Conservation (phyloP, 1,284 basidiomycete genomes). For the Apiotrichum montevideense region DNA sequence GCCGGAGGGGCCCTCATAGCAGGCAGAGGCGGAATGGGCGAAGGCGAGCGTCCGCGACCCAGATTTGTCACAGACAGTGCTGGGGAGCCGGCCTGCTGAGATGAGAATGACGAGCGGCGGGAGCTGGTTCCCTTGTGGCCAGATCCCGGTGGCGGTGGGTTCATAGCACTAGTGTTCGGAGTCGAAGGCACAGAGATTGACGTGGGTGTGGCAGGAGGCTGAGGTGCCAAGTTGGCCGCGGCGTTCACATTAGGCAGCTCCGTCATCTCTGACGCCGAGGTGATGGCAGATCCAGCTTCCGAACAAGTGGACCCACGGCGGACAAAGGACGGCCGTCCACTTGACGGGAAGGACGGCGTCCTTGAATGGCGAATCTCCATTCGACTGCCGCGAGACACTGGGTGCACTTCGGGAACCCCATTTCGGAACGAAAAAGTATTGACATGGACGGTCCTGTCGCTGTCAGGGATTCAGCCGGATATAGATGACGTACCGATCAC, state of each 20-base stretch:
- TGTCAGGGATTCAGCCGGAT: constrained; percentile 11
- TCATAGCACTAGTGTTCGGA: constrained; percentile 38
- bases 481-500: constrained; percentile 58
- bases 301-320: constrained; percentile 67
- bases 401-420: constrained; percentile 73
- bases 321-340: constrained; percentile 53
- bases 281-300: constrained; percentile 61
- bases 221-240: not conserved
- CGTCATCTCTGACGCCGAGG: constrained; percentile 32
- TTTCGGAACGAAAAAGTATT: constrained; percentile 71
- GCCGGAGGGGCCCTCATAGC: constrained; percentile 59
- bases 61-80: constrained; percentile 33
- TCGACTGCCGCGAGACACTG: constrained; percentile 41
- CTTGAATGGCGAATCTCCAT: constrained; percentile 47
- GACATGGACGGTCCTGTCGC: constrained; percentile 67
- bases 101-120: constrained; percentile 79
- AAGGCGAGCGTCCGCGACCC: constrained; percentile 66
- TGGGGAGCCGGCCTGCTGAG: constrained; percentile 43
- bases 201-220: constrained; percentile 26
- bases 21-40: constrained; percentile 81
- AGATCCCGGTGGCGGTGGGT: constrained; percentile 37
- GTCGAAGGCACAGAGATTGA: constrained; percentile 40
- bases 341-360: constrained; percentile 43
- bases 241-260: not conserved
- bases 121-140: constrained; percentile 52